Percentiles rank a stretch among this genome's conserved stretches.
These are phyloP conservation scores for Colletotrichum sp. DNA, from an alignment of 2,329 filamentous ascomycete genomes.

Conservation along the genomic window DNA sequence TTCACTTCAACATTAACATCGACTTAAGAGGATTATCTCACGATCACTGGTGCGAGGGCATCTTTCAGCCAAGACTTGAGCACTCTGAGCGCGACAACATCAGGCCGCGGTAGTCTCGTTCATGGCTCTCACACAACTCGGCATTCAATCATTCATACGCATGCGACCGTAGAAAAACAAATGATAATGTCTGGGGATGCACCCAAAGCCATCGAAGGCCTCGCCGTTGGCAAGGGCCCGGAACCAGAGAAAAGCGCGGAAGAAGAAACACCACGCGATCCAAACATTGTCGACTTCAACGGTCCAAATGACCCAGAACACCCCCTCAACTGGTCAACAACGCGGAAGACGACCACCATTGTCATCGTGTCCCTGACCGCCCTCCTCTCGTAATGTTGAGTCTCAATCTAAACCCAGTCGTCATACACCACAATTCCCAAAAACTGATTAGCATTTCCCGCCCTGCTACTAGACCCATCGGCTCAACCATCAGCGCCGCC, in stretches of 20 bases:
- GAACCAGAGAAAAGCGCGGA: not conserved
- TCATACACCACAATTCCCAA: too few species aligned
- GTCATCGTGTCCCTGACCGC: conserved; percentile 48
- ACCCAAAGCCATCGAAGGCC: not conserved
- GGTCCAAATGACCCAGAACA: conserved; percentile 57
- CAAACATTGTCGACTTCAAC: conserved; percentile 51
- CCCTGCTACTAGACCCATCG: conserved; percentile 39
- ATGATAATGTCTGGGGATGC: not conserved
- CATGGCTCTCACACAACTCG: not conserved
- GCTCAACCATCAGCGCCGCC: conserved; percentile 62
- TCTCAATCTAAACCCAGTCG: too few species aligned
- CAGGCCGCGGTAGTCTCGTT: too few species aligned
- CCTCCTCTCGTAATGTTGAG: conserved; percentile 29
- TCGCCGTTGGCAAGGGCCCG: not conserved
- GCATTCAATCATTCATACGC: not conserved
- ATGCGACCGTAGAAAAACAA: not conserved
- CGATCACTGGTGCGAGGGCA: not conserved
- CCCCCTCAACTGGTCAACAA: conserved; percentile 60
- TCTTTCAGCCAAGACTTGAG: not conserved
- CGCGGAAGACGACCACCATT: conserved; percentile 61
- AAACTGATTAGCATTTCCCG: not conserved
- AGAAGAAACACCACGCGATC: not conserved
- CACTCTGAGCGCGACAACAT: not conserved
- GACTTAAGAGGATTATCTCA: accelerated
- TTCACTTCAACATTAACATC: not conserved